Base-by-base conservation (phyloP, 768 basidiomycete genomes). In the Tubosaeta sp. region DNA sequence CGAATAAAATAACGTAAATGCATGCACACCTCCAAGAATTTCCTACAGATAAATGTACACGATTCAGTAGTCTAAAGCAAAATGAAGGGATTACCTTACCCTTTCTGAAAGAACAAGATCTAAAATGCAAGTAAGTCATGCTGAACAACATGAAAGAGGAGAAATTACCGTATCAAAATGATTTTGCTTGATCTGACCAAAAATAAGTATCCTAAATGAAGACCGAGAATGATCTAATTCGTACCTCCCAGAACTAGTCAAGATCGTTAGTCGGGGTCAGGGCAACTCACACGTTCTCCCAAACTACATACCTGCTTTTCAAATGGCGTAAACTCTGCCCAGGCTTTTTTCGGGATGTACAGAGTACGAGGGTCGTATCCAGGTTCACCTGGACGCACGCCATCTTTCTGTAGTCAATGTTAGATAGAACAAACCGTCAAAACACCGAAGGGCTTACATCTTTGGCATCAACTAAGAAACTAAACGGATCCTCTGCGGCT, bases 81-180 rank as follows among this genome's bases (percentile, higher is more conserved):
- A 43, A 1, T 16, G n/a, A 53, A 57, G 68, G 45, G 29, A 39
- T 5, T 19, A 46, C 44, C 42, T 24, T 59, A 87, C 87, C 96
- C 96, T 81, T 99, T 98, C 71, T 99, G 96, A 72, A 98, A 99
- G 76, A 98, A 97, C 42, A 98, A 69, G 38, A 96, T 78, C 86
- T 87, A 57, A 9, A 57, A 25, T 52, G 22, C 49, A 18, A 21
- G 12, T 56, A 42, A 59, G 53, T 40, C 38, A 36, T 46, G 52
- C 47, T 60, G 64, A 67, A 25, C 21, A 5, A 36, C 16, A 16
- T 6, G 29, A 29, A 19, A 21, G 30, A 48, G 14, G 18, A 38
- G 5, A 58, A 67, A 55, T 11, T 59, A 89, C 87, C 16, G 96
- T 99, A 69, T 99, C 96, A 65, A 83, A 97, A 64, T 98, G 94